Base-by-base conservation (phyloP, 495 filamentous ascomycete genomes). In the Lasiosphaeria miniovina region DNA sequence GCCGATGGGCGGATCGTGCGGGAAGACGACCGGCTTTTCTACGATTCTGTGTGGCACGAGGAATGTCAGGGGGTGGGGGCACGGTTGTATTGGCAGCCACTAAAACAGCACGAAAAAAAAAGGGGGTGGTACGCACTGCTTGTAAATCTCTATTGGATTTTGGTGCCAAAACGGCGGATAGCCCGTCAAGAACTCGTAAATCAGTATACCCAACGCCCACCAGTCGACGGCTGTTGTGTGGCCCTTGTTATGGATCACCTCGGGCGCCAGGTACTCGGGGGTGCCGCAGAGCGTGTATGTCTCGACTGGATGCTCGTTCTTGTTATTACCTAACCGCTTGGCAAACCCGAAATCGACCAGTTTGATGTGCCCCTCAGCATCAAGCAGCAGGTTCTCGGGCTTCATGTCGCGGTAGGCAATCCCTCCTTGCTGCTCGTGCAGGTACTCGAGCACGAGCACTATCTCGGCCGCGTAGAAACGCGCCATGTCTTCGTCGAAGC, bases 301-400 rank as follows among this genome's bases (percentile, higher is more conserved):
- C 77, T 96, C 91, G 64, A 84, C 86, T 77, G 75, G 71, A 58
- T 72, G 70, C 43, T 73, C 69, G 57, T 67, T 64, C 55, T 71
- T 73, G 65, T 72, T 72, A 53, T 75, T 75, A 34, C 84, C 86
- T 32, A 92, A 71, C 64, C 87, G 81, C 78, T 98, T 98, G 35
- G 94, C 94, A 69, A 98, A 98, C 0, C 94, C 94, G 74, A 98
- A 98, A 73, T 98, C 94, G n/a, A 98, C 93, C 40, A 98, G 80
- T 73, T 94, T 96, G 68, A 98, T 84, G 73, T 98, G 94, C 5
- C 94, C 94, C 38, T 96, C 85, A 14, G 84, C 90, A 72, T 97
- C 94, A 31, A 98, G 79, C 24, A 98, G 80, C 50, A 98, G 88
- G 68, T 98, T 98, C 72, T 98, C 94, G 3, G 94, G 94, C 73